Evolutionary conservation across 169 alveolate species (phyloP).

Genomic region (Eimeria falciformis): DNA sequence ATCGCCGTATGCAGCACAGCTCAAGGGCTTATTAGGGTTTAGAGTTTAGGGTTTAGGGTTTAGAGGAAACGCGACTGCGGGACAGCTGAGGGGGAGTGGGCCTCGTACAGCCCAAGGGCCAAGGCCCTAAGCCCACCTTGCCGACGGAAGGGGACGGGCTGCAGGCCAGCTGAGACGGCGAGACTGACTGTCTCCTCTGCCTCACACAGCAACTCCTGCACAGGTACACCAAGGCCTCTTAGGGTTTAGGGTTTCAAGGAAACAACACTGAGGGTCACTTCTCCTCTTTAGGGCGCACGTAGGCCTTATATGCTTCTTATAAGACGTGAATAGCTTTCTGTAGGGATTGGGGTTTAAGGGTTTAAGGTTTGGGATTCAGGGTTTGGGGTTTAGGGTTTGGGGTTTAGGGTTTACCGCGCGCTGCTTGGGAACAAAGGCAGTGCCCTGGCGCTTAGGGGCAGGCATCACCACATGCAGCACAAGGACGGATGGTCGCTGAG

Average conservation of each 20-base stretch:
- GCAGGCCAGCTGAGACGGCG: background rate
- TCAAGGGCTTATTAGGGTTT: background rate
- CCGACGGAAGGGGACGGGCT: background rate
- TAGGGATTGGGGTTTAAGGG: no score
- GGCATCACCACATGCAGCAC: background rate
- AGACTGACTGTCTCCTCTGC: background rate
- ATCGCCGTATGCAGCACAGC: no score
- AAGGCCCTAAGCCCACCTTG: background rate
- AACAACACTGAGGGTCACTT: no score
- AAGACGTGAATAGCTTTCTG: no score
- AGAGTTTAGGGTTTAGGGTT: background rate
- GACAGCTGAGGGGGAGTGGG: background rate
- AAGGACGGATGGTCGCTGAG: no score
- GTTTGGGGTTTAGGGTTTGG: slow-evolving; percentile 7
- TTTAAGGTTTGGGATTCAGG: no score
- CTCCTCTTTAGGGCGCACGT: no score
- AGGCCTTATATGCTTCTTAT: no score
- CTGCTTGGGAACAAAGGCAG: background rate
- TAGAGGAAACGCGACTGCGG: background rate
- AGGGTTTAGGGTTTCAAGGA: background rate
- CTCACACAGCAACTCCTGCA: background rate
- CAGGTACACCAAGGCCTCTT: background rate
- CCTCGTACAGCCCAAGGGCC: background rate
- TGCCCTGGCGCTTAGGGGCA: background rate
- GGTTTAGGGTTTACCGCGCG: background rate